Evolutionary conservation across 805 yeast species (phyloP), one percentile per base, ranked within the genome.

Genomic region (Yamadazyma sp.): DNA sequence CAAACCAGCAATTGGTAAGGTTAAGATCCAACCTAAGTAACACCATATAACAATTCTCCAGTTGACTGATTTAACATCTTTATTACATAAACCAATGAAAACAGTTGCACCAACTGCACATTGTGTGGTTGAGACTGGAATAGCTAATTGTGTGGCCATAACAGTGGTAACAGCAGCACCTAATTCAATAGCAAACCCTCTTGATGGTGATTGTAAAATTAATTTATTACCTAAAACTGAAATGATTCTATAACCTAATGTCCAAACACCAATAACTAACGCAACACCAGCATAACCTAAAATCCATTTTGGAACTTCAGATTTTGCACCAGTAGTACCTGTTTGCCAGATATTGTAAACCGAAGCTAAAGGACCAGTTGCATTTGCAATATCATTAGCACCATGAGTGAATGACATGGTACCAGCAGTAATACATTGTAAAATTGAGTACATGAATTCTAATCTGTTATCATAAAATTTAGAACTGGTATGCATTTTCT

Each of bases 331-430:
- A 32, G 67, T 62, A 3, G 61, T 52, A 47, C 78, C 76, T 23
- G 76, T 58, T 15, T 56, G 56, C 87, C 88, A 82, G 17, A 78
- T 65, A 27, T 68, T 58, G 55, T 78, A 82, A 15, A 82, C 73
- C 10, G 87, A 71, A 29, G 87, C 63, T 47, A 80, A 66, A 22
- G 91, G 89, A 45, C 87, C 89, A 21, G 84, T 74, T 24, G 91
- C 88, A 49, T 82, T 82, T 31, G 87, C 73, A 43, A 83, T 80
- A 60, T 82, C 91, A 52, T 82, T 82, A 25, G 91, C 80, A 38
- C 91, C 91, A 52, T 82, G 91, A 5, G 89, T 86, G 57, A 83
- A 81, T 2, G 89, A 82, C 82, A 82, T 81, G 33, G 87, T 82
- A 47, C 79, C 73, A 11, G 91, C 89, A 27, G 89, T 82, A 43